A percentile compares a stretch with the other conserved stretches of the same genome.
Conservation (phyloP, 2,329 filamentous ascomycete species). For the Curvularia sp. region DNA sequence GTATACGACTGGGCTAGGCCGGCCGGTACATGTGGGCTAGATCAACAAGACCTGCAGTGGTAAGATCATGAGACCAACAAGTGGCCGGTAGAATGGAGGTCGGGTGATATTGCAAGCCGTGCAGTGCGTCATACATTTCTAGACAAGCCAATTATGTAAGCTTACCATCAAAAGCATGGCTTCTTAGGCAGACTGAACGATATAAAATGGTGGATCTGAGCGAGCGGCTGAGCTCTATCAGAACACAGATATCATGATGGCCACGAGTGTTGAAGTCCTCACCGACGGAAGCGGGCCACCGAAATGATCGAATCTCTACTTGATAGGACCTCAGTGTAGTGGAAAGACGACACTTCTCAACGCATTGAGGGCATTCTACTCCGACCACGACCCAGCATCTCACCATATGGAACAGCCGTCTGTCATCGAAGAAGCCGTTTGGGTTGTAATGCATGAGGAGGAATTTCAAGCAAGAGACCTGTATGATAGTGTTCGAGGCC, state of each 20-base stretch:
- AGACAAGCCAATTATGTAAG: not conserved
- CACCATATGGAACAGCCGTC: not conserved
- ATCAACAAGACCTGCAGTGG: slow-evolving; percentile 14
- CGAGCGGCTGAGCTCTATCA: not conserved
- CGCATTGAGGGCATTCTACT: slow-evolving; percentile 4
- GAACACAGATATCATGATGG: not conserved
- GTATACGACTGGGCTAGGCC: slow-evolving; percentile 13
- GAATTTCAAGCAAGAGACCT: slow-evolving; percentile 4
- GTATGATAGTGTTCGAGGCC: slow-evolving; percentile 5
- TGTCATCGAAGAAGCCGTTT: slow-evolving; percentile 6
- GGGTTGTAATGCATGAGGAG: slow-evolving; percentile 6
- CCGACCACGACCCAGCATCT: slow-evolving; percentile 4
- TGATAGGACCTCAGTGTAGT: slow-evolving; percentile 8
- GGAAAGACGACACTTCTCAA: slow-evolving; percentile 8
- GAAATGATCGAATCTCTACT: slow-evolving; percentile 5
- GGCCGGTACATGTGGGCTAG: slow-evolving; percentile 10
- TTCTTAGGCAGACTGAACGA: not conserved
- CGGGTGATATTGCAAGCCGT: not conserved
- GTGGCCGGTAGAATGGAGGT: not conserved
- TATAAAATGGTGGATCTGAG: not conserved
- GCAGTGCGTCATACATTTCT: not conserved
- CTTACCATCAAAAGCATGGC: not conserved
- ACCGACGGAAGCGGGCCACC: not conserved
- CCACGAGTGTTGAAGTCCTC: not conserved
- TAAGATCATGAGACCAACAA: slow-evolving; percentile 2